A percentile compares a stretch with the other conserved stretches of the same genome.
phyloP scores from a whole-genome alignment of 768 basidiomycete genomes.

The Megacollybia marginata region DNA sequence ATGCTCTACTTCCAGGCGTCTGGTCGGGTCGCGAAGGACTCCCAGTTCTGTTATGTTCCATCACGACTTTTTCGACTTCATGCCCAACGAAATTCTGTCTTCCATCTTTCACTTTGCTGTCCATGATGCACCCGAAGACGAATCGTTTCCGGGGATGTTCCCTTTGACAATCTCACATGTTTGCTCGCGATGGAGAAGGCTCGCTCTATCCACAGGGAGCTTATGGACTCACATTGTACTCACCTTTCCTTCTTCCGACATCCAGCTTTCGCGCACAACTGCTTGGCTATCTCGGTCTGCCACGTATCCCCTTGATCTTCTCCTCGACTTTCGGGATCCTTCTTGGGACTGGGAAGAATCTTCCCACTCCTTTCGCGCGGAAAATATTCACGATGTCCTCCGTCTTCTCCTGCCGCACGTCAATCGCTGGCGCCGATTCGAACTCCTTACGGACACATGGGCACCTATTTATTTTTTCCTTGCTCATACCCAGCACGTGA shows the following conservation, averaged over 20 bases:
- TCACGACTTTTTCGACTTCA: conserved; percentile 8
- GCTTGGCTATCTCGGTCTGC: conserved; percentile 40
- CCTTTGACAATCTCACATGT: conserved; percentile 37
- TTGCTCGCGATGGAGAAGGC: conserved; percentile 41
- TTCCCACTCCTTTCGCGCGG: conserved; percentile 24
- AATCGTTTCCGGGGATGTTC: conserved; percentile 8
- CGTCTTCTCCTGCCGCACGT: conserved; percentile 36
- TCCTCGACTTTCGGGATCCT: conserved; percentile 53
- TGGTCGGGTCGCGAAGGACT: too few relatives aligned
- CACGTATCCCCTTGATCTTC: conserved; percentile 37
- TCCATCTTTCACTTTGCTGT: conserved; percentile 24
- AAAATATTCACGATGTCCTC: conserved; percentile 39
- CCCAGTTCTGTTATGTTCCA: not conserved
- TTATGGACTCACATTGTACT: conserved; percentile 49
- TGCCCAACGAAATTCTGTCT: conserved; percentile 31
- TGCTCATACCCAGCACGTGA: conserved; percentile 25
- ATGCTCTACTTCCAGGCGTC: too few relatives aligned
- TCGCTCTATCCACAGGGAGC: conserved; percentile 33
- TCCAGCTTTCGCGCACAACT: conserved; percentile 27
- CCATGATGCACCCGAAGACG: conserved; percentile 16
- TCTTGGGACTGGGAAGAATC: conserved; percentile 44
- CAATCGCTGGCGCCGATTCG: conserved; percentile 38
- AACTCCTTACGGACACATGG: conserved; percentile 56
- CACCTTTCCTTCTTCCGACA: conserved; percentile 31
- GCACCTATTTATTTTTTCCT: conserved; percentile 48